Conservation (phyloP, 306 rosid species). For the Rosa multiflora region DNA sequence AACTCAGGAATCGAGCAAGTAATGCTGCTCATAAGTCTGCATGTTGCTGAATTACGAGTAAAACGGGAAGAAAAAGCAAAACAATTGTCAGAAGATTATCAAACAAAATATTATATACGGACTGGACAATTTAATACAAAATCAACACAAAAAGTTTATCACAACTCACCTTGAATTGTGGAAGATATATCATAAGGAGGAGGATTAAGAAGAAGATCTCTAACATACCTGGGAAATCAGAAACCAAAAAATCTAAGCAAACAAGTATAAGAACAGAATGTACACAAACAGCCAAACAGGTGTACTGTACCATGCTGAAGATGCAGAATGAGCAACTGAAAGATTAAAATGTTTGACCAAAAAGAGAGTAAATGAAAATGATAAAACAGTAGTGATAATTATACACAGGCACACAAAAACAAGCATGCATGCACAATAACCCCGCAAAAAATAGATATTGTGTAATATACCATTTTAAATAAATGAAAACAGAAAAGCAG, state of each 20-base stretch:
- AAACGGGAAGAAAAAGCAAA: constrained; percentile 3
- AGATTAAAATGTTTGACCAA: neutral
- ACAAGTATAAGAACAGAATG: constrained; percentile 1
- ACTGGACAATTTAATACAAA: neutral
- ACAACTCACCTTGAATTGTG: constrained; percentile 78
- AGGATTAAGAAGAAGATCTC: constrained; percentile 94
- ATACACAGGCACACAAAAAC: neutral
- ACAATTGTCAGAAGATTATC: constrained; percentile 4
- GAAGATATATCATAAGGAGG: constrained; percentile 83
- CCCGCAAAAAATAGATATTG: neutral
- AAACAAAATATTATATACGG: neutral
- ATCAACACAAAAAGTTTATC: neutral
- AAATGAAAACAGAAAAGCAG: neutral
- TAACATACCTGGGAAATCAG: constrained; percentile 58
- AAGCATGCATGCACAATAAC: neutral
- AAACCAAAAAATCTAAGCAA: constrained; percentile 7
- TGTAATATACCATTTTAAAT: neutral
- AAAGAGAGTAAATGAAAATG: neutral
- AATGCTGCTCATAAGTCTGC: constrained; percentile 73
- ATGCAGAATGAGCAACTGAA: neutral
- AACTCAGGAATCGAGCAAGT: constrained; percentile 93
- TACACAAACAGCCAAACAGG: neutral
- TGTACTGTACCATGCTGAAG: neutral
- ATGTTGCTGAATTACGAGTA: constrained; percentile 58
- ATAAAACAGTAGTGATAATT: neutral